These are phyloP conservation scores for Blastobotrys niveus DNA, from an alignment of 1,139 yeast genomes.

Conservation along the genomic window DNA sequence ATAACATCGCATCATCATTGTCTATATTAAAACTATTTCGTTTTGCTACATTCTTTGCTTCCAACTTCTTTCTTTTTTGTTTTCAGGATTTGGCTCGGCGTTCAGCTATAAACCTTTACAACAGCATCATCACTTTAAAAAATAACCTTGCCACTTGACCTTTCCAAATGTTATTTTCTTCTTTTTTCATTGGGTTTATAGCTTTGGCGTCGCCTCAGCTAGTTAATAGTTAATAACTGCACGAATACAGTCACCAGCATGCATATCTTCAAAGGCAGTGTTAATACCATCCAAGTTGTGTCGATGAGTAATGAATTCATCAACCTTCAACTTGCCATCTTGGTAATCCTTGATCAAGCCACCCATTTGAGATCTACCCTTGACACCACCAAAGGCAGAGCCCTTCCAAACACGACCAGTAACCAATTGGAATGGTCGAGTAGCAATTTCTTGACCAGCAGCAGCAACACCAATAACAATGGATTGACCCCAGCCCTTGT, in stretches of 20 bases:
- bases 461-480: slow-evolving; percentile 97
- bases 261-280: slow-evolving; percentile 91
- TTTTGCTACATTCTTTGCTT: too few species aligned
- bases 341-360: slow-evolving; percentile 81
- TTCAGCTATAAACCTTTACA: background rate
- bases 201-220: background rate
- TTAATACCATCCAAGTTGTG: slow-evolving; percentile 73
- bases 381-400: slow-evolving; percentile 97
- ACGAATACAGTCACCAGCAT: slow-evolving; percentile 87
- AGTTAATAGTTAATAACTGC: slow-evolving; percentile 52
- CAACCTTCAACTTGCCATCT: slow-evolving; percentile 79
- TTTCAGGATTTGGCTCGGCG: slow-evolving; percentile 1
- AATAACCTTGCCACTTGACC: too few species aligned
- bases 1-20: too few species aligned
- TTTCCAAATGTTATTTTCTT: too few species aligned
- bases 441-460: slow-evolving; percentile 92
- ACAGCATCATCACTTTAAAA: background rate
- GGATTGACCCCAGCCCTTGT: slow-evolving; percentile 98
- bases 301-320: slow-evolving; percentile 91
- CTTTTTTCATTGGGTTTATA: too few species aligned
- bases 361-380: slow-evolving; percentile 95
- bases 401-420: slow-evolving; percentile 99
- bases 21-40: too few species aligned
- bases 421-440: slow-evolving; percentile 97
- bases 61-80: too few species aligned